Percentiles rank a stretch among this genome's conserved stretches.
Evolutionary conservation across 441 rosid genomes (phyloP).

Genomic region (Macaranga tanarius): DNA sequence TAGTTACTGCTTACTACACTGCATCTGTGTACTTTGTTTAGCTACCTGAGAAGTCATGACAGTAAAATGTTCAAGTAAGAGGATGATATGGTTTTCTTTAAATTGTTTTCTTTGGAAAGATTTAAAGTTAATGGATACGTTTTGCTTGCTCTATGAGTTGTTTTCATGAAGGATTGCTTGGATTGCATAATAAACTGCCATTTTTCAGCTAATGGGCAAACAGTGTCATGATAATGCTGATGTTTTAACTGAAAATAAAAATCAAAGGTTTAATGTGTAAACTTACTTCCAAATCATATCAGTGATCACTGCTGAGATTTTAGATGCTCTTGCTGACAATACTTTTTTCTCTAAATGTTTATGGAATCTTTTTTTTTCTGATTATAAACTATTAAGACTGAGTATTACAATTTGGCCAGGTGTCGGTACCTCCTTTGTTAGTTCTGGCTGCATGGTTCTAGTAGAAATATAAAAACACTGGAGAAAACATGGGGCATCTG

Average conservation of each 20-base stretch:
- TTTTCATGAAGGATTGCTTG: not conserved
- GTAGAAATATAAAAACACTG: slow-evolving; percentile 27
- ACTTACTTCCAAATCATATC: not conserved
- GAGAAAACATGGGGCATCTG: slow-evolving; percentile 67
- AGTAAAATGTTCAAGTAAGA: not conserved
- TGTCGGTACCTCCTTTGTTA: not conserved
- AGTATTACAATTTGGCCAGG: not conserved
- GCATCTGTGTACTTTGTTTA: not conserved
- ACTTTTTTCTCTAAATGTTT: not conserved
- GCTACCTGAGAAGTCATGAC: not conserved
- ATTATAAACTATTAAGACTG: not conserved
- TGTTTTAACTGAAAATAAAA: not conserved
- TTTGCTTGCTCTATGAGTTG: not conserved
- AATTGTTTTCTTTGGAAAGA: not conserved
- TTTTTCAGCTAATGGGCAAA: not conserved
- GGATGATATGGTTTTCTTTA: not conserved
- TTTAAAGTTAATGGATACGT: not conserved
- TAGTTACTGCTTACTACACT: no score
- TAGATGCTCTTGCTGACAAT: not conserved
- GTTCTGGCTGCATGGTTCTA: slow-evolving; percentile 29
- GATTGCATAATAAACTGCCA: not conserved
- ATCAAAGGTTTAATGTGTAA: not conserved
- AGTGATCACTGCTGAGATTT: not conserved
- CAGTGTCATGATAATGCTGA: not conserved
- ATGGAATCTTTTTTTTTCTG: not conserved